phyloP scores from a whole-genome alignment of 2,329 filamentous ascomycete species.

The Colletotrichum zoysiae region DNA sequence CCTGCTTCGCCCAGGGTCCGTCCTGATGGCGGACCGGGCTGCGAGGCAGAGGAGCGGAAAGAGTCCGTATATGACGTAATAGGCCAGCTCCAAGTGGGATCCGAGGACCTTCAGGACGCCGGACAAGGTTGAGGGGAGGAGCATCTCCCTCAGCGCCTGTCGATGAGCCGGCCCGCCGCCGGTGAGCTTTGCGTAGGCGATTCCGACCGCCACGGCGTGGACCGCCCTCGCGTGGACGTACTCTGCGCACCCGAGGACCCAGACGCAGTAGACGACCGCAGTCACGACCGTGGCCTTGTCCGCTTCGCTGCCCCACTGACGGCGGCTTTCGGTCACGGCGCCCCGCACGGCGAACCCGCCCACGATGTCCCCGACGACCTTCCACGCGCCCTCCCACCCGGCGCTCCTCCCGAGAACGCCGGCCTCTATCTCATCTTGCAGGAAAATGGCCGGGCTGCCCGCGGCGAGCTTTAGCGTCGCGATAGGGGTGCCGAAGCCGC shows the following conservation, averaged over 20 bases:
- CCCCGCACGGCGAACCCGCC: constrained; percentile 20
- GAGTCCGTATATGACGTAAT: constrained; percentile 1
- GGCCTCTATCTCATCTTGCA: constrained; percentile 45
- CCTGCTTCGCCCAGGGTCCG: constrained; percentile 16
- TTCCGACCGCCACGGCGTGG: constrained; percentile 46
- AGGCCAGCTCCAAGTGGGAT: constrained; percentile 17
- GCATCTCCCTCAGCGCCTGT: not conserved
- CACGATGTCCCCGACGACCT: constrained; percentile 6
- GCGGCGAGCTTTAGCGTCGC: constrained; percentile 53
- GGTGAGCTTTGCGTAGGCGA: constrained; percentile 45
- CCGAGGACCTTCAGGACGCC: fast-evolving
- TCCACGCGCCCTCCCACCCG: not conserved
- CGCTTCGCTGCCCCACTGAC: too few relatives aligned
- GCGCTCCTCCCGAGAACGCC: not conserved
- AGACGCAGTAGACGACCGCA: constrained; percentile 44
- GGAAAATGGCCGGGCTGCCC: constrained; percentile 52
- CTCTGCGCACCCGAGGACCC: constrained; percentile 48
- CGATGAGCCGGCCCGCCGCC: constrained; percentile 7
- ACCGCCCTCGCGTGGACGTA: constrained; percentile 47
- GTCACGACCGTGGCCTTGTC: not conserved
- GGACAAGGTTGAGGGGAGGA: not conserved
- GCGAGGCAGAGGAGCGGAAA: constrained; percentile 21
- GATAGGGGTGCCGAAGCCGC: constrained; percentile 49
- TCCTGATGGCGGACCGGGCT: not conserved
- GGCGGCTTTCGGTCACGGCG: constrained; percentile 14